Evolutionary conservation across 768 basidiomycete genomes (phyloP), one percentile per base, ranked within the genome.

Genomic region (Podaxis sp.): DNA sequence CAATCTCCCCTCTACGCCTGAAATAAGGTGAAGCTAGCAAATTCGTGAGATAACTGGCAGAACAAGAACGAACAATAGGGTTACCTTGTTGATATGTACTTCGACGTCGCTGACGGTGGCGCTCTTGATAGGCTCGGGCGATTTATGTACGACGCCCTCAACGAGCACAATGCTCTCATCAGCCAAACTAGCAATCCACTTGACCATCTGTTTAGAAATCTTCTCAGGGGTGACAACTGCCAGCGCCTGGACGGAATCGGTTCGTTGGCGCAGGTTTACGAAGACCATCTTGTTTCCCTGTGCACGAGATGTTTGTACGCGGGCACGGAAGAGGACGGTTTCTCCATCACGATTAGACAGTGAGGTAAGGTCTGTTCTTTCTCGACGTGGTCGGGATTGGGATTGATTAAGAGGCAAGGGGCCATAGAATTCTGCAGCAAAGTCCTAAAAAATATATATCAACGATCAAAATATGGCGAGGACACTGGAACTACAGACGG

Each of bases 261-360:
- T 88, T 68, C 92, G 85, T 74, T 99, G 96, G 63, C 96, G 91
- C 60, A 99, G 82, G 71, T 89, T 88, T 57, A 99, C 77, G 77
- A 99, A 99, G 57, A 92, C 92, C 87, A 98, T 95, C 80, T 95
- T 99, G 77, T 86, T 92, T 68, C 93, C 95, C 74, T 97, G 93
- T 0, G 92, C 90, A 59, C 97, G 89, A 28, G 91, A 89, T 15
- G 91, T 95, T 73, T 96, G 94, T 49, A 99, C 82, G 60, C 97
- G 87, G 12, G 95, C 95, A 67, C 96, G 91, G 64, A 99, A 79
- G 63, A 93, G 77, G 56, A 98, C 90, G 5, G 79, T 84, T 71
- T 96, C 79, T 5, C 88, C 94, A 65, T 88, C 85, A 67, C 86
- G 79, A 40, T 84, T 77, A 49, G 82, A 84, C 56, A 99, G 76